A percentile compares a stretch with the other conserved stretches of the same genome.
Conservation (phyloP, 2,329 filamentous ascomycete species). For the Phaeophleospora eucalypticola region DNA sequence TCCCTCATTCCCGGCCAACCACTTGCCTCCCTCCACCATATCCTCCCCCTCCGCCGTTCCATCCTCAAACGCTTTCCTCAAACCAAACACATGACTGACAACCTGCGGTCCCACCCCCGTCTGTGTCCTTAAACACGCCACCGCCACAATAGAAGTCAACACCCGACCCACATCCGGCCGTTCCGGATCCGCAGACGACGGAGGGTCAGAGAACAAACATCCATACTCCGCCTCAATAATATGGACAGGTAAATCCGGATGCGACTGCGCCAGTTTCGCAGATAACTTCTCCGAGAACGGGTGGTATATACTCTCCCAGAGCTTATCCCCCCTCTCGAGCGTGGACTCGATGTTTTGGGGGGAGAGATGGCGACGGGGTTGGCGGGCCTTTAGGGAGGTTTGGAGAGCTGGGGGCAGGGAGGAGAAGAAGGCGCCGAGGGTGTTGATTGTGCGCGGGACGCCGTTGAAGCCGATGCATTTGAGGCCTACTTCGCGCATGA, state of each 20-base stretch:
- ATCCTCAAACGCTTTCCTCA: conserved; percentile 71
- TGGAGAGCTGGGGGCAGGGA: conserved; percentile 57
- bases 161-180: conserved; percentile 60
- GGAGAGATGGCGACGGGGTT: conserved; percentile 20
- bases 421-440: conserved; percentile 66
- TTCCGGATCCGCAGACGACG: conserved; percentile 29
- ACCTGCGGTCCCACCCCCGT: conserved; percentile 81
- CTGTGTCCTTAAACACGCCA: conserved; percentile 72
- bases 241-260: conserved; percentile 77
- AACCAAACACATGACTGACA: conserved; percentile 72
- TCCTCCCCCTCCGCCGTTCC: conserved; percentile 52
- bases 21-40: conserved; percentile 56
- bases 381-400: conserved; percentile 41
- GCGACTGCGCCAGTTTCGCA: conserved; percentile 65
- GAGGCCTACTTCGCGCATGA: conserved; percentile 70
- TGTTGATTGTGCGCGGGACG: conserved; percentile 78
- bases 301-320: conserved; percentile 75
- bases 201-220: conserved; percentile 66
- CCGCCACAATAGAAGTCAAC: conserved; percentile 67
- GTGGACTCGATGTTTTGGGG: conserved; percentile 45
- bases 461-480: conserved; percentile 79
- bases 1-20: conserved; percentile 63
- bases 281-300: conserved; percentile 70
- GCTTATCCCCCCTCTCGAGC: conserved; percentile 54
- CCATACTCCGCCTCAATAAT: conserved; percentile 74